Base-by-base conservation (phyloP, 2,329 filamentous ascomycete species). In the Penicillium polonicum region DNA sequence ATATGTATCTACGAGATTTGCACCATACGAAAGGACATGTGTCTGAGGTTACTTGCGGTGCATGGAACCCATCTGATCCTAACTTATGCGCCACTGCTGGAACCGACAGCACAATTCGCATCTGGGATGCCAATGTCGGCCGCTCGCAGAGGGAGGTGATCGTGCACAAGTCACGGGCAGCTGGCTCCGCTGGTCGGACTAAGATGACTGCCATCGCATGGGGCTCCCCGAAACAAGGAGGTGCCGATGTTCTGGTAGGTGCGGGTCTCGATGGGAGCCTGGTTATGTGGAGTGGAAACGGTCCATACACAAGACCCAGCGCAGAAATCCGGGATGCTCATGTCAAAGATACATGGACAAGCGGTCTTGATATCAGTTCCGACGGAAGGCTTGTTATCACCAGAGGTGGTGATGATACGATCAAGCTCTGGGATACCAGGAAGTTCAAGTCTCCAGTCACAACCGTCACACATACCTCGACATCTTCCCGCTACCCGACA, bases 1-100 rank as follows among this genome's bases (percentile, higher is more conserved):
- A 99, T 72, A 97, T 97, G 92, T 99, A 99, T 69, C 78, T 99
- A 64, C 85, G 93, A 54, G 94, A 99, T 73, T 95, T 97, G 89
- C 86, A 97, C 76, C 92, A 97, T 72, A 99, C 94, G 5, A 97
- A 97, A 73, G 94, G 94, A 1, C 94, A 99, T 75, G 87, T 97
- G 52, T 92, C 92, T 4, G 94, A 97, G 75, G 85, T 97, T 41
- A 92, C 91, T 4, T 89, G 88, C 23, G 93, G 91, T 23, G 89
- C 88, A 39, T 99, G 94, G 94, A 91, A 93, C 74, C 94, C 94
- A 0, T 87, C 87, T 2, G 88, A 97, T 72, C 87, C 83, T 69
- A 92, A 96, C 65, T 68, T 92, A 0, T 95, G 91, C 71, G 88
- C 93, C 27, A 99, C 94, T 2, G 92, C 92, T 39, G 92, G 92